These are phyloP conservation scores for Trichoderma cornu-damae DNA, from an alignment of 2,329 filamentous ascomycete species.

Conservation along the genomic window DNA sequence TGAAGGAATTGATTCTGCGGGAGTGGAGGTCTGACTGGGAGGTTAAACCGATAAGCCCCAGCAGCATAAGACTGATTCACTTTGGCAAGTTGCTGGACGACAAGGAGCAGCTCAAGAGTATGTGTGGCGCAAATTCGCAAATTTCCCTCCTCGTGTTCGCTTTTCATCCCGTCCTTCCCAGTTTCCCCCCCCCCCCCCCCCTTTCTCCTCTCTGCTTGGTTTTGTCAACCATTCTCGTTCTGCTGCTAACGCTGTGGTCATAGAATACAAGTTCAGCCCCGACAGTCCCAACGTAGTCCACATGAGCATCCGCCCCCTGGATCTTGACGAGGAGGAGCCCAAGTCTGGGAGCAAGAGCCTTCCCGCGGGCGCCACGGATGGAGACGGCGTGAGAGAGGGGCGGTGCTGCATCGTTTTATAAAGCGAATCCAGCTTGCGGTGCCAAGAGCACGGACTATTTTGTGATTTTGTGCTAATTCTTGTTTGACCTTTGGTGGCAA, in stretches of 20 bases:
- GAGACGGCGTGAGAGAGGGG: conserved; percentile 38
- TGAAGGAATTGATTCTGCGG: conserved; percentile 88
- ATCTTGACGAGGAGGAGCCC: conserved; percentile 76
- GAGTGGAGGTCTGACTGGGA: conserved; percentile 96
- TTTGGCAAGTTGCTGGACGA: conserved; percentile 90
- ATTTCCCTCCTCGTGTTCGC: not conserved
- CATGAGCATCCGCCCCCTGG: conserved; percentile 85
- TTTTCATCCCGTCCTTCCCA: not conserved
- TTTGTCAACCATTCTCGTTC: not conserved
- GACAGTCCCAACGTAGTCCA: conserved; percentile 82
- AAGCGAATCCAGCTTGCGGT: conserved; percentile 19
- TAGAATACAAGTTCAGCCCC: conserved; percentile 73
- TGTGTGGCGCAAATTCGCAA: conserved; percentile 35
- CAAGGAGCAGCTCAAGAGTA: conserved; percentile 79
- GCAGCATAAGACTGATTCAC: conserved; percentile 83
- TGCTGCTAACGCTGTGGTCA: conserved; percentile 10
- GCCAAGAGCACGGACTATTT: not conserved
- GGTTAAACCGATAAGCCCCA: conserved; percentile 75
- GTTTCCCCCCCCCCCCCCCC: too few species aligned
- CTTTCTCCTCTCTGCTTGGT: not conserved
- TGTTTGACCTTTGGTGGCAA: conserved; percentile 6
- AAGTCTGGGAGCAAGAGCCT: conserved; percentile 56
- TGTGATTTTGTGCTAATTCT: not conserved
- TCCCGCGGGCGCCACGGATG: conserved; percentile 38
- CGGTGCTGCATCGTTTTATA: conserved; percentile 50